Base-by-base conservation (phyloP, 1,284 basidiomycete species). In the Boletellus deceptivus region DNA sequence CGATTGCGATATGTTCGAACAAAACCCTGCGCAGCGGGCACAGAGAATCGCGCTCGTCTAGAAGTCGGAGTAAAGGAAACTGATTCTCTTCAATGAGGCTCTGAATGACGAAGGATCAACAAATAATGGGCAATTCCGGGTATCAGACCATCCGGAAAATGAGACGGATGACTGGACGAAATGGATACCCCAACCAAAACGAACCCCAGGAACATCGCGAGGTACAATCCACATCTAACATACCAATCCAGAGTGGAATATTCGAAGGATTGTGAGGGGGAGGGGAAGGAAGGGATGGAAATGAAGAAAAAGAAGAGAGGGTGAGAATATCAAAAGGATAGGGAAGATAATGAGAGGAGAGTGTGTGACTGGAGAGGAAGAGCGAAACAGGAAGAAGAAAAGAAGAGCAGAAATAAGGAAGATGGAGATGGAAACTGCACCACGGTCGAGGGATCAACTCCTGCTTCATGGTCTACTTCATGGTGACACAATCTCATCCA, bases 61-160 rank as follows among this genome's bases (percentile, higher is more conserved):
- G 48, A 55, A 60, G 38, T 33, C 10, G 34, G n/a, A n/a, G 33
- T 27, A 40, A 43, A 22, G 14, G 27, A 38, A 42, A 27, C 39
- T 13, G 41, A 46, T 22, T 35, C 16, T 49, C 33, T 33, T 38
- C 20, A 8, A 36, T 22, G n/a, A 35, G n/a, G 38, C 17, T 39
- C 47, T 55, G 50, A 44, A 60, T 37, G 47, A 50, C 42, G 33
- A 49, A 39, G 17, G 41, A 31, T 49, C 36, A 56, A 54, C 35
- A n/a, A 46, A 41, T 43, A 24, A 46, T 42, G 44, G 49, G 37
- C 20, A 43, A 43, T 39, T 20, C 27, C 29, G 35, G 34, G 36
- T 25, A 58, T 16, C 27, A 24, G 4, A 25, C 24, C 7, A 7
- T 25, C 41, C 25, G 40, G 39, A 24, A 55, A 47, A 45, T 31